These are phyloP conservation scores for Vanrija sp. DNA, from an alignment of 1,284 basidiomycete species.

Conservation along the genomic window DNA sequence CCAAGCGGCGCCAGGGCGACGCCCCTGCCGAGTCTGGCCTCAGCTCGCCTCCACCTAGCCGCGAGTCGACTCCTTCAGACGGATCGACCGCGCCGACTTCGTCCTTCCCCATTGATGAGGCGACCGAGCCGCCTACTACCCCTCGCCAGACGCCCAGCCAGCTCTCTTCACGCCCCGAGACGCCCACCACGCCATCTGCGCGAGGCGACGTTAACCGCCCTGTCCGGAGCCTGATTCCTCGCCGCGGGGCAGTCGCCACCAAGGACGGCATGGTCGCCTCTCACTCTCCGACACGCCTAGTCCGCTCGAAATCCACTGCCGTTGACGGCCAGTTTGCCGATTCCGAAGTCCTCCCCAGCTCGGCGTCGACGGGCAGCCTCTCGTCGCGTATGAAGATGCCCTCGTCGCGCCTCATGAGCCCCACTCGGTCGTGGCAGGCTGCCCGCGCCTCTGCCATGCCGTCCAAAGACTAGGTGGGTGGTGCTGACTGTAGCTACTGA, in stretches of 20 bases:
- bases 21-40: constrained; percentile 15
- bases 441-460: background rate
- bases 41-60: constrained; percentile 24
- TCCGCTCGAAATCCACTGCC: too few species aligned
- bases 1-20: constrained; percentile 15
- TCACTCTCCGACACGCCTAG: too few species aligned
- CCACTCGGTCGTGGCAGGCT: too few species aligned
- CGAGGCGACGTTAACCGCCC: too few species aligned
- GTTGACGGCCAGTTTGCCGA: too few species aligned
- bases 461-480: too few species aligned
- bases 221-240: constrained; percentile 10
- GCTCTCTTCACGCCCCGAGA: background rate
- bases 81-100: background rate
- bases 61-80: constrained; percentile 15
- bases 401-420: too few species aligned
- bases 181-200: too few species aligned
- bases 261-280: background rate
- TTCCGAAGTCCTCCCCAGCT: too few species aligned
- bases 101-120: constrained; percentile 8
- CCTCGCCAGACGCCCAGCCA: background rate
- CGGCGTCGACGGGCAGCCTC: too few species aligned
- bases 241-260: background rate
- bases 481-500: too few species aligned
- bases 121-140: constrained; percentile 3
- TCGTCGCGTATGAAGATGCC: too few species aligned